These are phyloP conservation scores for Dothistroma pini DNA, from an alignment of 2,329 filamentous ascomycete genomes.

Conservation along the genomic window DNA sequence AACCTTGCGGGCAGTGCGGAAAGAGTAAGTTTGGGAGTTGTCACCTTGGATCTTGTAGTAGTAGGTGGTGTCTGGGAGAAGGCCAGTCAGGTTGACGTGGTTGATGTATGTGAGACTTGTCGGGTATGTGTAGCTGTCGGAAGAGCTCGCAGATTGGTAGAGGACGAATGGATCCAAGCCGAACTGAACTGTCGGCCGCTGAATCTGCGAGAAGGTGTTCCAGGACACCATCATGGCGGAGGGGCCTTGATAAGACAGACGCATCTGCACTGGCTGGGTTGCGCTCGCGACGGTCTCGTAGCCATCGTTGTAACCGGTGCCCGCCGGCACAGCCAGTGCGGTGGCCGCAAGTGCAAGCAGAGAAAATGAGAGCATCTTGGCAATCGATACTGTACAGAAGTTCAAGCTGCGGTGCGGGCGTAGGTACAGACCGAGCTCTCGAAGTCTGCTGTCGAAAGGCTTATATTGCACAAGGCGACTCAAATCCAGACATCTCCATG, in stretches of 20 bases:
- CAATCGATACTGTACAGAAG: no score
- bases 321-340: neutral
- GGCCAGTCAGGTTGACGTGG: constrained; percentile 19
- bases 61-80: constrained; percentile 22
- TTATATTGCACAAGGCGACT: no score
- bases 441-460: no score
- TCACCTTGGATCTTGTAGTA: constrained; percentile 8
- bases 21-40: constrained; percentile 4
- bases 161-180: constrained; percentile 5
- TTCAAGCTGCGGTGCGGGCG: no score
- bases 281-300: constrained; percentile 7
- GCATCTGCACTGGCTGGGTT: constrained; percentile 11
- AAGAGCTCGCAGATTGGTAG: constrained; percentile 8
- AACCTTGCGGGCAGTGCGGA: constrained; percentile 9
- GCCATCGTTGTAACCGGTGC: constrained; percentile 5
- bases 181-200: constrained; percentile 9
- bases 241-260: constrained; percentile 11
- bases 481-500: no score
- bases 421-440: no score
- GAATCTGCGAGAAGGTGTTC: constrained; percentile 13
- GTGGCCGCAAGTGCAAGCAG: neutral
- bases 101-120: constrained; percentile 24
- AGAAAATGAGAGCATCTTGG: no score
- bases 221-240: constrained; percentile 9
- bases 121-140: constrained; percentile 17